phyloP scores from a whole-genome alignment of 1,284 basidiomycete genomes.

The Moesziomyces sp. region DNA sequence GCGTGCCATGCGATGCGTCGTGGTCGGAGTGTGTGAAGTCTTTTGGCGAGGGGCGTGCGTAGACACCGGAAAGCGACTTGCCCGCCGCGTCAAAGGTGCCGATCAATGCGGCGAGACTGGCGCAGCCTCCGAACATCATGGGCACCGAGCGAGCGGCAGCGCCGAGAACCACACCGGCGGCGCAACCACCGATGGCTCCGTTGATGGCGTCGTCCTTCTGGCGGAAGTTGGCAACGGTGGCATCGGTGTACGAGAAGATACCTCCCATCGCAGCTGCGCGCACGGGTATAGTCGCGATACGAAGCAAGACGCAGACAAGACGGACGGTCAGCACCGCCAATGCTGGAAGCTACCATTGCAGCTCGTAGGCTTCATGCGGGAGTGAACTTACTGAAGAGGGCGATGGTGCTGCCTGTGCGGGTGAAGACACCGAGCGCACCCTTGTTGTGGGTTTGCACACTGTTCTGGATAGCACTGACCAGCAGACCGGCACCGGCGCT shows the following conservation, averaged over 20 bases:
- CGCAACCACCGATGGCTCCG: conserved; percentile 87
- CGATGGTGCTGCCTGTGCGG: conserved; percentile 80
- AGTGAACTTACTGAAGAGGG: conserved; percentile 73
- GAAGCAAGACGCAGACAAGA: background rate
- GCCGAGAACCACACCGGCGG: conserved; percentile 90
- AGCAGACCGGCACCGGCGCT: conserved; percentile 59
- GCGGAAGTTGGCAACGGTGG: conserved; percentile 82
- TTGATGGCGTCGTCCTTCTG: conserved; percentile 85
- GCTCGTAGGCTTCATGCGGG: background rate
- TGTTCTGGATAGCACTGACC: conserved; percentile 65
- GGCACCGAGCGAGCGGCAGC: conserved; percentile 86
- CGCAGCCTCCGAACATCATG: conserved; percentile 82
- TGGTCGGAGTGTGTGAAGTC: conserved; percentile 32
- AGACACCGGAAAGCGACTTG: conserved; percentile 57
- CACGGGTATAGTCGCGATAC: conserved; percentile 11
- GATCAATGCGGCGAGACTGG: conserved; percentile 80
- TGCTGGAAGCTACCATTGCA: no score
- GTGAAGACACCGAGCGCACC: conserved; percentile 89
- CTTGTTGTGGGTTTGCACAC: conserved; percentile 73
- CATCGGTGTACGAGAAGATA: conserved; percentile 84
- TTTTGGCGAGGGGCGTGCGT: conserved; percentile 37
- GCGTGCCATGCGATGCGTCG: conserved; percentile 62
- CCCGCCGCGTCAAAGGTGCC: conserved; percentile 87
- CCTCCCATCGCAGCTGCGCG: conserved; percentile 81
- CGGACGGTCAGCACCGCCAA: conserved; percentile 14